These are phyloP conservation scores for Dryas octopetala DNA, from an alignment of 306 rosid genomes.

Conservation along the genomic window DNA sequence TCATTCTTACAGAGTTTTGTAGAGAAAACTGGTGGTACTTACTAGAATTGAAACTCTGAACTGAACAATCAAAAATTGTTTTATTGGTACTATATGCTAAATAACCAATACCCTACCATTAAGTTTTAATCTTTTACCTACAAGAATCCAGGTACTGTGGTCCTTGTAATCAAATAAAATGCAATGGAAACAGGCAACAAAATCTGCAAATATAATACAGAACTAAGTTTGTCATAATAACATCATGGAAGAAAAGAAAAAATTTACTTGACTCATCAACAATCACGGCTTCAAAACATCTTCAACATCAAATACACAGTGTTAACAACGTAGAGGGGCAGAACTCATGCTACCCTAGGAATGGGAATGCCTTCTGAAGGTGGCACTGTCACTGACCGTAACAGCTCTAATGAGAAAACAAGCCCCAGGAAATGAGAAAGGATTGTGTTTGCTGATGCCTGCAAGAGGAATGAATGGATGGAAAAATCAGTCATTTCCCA, in stretches of 20 bases:
- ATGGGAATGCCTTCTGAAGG: constrained; percentile 54
- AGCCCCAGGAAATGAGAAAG: constrained; percentile 97
- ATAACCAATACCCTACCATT: background rate
- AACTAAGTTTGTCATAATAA: background rate
- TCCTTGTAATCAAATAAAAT: background rate
- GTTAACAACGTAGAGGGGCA: constrained; percentile 1
- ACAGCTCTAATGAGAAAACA: constrained; percentile 78
- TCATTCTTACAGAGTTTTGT: background rate
- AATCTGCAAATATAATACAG: constrained; percentile 7
- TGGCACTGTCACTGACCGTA: constrained; percentile 80
- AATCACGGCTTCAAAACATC: constrained; percentile 13
- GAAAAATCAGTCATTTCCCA: background rate
- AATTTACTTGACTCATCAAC: constrained; percentile 22
- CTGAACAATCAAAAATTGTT: background rate
- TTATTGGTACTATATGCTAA: background rate
- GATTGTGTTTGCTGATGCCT: constrained; percentile 97
- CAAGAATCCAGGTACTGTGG: background rate
- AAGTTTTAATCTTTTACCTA: background rate
- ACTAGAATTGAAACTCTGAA: background rate
- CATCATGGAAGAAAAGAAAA: constrained; percentile 1
- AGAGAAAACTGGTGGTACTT: background rate
- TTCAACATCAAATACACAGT: background rate
- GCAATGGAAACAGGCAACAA: constrained; percentile 2
- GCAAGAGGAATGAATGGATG: constrained; percentile 11
- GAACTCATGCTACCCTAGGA: constrained; percentile 59